Evolutionary conservation across 495 filamentous ascomycete genomes (phyloP).

Genomic region (Neohortaea acidophila): DNA sequence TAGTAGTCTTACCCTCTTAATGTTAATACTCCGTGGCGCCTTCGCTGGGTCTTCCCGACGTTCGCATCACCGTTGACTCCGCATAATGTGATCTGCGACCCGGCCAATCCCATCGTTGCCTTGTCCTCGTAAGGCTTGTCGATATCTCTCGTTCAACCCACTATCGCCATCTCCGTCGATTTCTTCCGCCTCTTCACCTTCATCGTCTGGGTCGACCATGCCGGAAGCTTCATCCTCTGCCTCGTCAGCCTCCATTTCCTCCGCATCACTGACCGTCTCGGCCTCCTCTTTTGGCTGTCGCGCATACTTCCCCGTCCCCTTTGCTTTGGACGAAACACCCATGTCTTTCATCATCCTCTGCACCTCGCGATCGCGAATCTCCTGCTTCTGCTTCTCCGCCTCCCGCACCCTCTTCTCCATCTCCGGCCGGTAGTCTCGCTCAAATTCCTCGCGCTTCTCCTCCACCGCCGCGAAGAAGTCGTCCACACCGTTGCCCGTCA

Average conservation of each 20-base stretch:
- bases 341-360: slow-evolving; percentile 91
- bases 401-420: slow-evolving; percentile 63
- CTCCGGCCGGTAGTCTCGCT: slow-evolving; percentile 81
- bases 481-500: slow-evolving; percentile 81
- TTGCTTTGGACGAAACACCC: slow-evolving; percentile 45
- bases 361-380: slow-evolving; percentile 60
- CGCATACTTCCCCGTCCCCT: slow-evolving; percentile 19
- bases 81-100: neutral
- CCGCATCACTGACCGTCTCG: slow-evolving; percentile 44
- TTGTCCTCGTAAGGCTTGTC: neutral
- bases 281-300: slow-evolving; percentile 28
- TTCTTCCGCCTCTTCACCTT: slow-evolving; percentile 22
- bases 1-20: too few species aligned
- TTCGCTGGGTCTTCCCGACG: neutral
- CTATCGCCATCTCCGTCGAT: slow-evolving; percentile 13
- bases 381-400: slow-evolving; percentile 55
- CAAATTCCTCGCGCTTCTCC: slow-evolving; percentile 78
- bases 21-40: neutral
- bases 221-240: slow-evolving; percentile 34
- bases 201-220: slow-evolving; percentile 28
- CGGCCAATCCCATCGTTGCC: neutral
- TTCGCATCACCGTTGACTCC: slow-evolving; percentile 3
- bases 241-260: slow-evolving; percentile 37
- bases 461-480: slow-evolving; percentile 84
- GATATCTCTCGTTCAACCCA: slow-evolving; percentile 46